Conservation (phyloP, 192 early-diverging fungal species). For the Phycomyces blakesleeanus region DNA sequence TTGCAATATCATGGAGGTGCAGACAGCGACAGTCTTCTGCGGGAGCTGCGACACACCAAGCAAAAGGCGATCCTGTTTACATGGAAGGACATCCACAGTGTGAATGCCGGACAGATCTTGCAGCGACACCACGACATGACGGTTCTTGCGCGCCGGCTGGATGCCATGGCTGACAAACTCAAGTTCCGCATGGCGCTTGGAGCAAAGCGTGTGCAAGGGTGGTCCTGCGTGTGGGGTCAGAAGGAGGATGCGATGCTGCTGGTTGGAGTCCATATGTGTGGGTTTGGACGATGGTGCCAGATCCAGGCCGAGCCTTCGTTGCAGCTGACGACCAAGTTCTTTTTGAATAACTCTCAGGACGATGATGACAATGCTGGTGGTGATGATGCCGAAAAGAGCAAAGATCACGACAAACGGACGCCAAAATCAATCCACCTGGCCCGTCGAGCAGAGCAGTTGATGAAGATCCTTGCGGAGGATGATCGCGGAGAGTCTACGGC, state of each 20-base stretch:
- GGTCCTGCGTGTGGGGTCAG: constrained; percentile 83
- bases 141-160: constrained; percentile 60
- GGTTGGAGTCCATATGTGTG: constrained; percentile 90
- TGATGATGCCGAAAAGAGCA: constrained; percentile 34
- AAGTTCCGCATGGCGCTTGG: constrained; percentile 77
- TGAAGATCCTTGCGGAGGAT: constrained; percentile 77
- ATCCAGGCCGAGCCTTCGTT: constrained; percentile 80
- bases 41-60: constrained; percentile 37
- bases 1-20: constrained; percentile 28
- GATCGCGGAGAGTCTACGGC: constrained; percentile 40
- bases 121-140: constrained; percentile 72
- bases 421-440: constrained; percentile 86
- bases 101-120: constrained; percentile 83
- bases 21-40: constrained; percentile 35
- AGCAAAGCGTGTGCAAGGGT: constrained; percentile 82
- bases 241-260: constrained; percentile 95
- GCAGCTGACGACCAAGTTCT: constrained; percentile 85
- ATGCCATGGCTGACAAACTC: constrained; percentile 45
- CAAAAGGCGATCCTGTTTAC: constrained; percentile 74
- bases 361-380: neutral
- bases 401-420: constrained; percentile 48
- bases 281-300: constrained; percentile 86
- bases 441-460: constrained; percentile 85
- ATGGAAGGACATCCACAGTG: constrained; percentile 72
- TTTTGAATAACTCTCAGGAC: constrained; percentile 47